phyloP scores from a whole-genome alignment of 371 early-diverging fungal genomes.

The Funneliformis caledonium region DNA sequence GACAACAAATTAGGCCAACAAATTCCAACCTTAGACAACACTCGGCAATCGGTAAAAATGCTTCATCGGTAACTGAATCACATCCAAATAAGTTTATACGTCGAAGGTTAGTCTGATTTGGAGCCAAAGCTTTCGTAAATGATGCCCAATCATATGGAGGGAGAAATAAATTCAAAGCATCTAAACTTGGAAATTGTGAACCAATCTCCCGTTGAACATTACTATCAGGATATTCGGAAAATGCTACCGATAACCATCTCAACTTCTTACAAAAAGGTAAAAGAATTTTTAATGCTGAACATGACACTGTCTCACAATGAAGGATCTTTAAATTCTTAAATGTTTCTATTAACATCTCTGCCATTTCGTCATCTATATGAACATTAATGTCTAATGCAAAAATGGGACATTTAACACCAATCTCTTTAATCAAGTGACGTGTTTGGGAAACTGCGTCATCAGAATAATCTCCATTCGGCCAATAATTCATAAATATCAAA shows the following conservation, averaged over 20 bases:
- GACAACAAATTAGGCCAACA: conserved; percentile 5
- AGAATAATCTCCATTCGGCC: not conserved
- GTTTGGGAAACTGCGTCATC: not conserved
- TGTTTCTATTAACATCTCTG: not conserved
- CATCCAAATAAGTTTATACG: conserved; percentile 11
- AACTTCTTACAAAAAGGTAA: not conserved
- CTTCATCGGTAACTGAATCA: conserved; percentile 4
- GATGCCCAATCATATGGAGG: not conserved
- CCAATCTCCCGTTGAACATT: not conserved
- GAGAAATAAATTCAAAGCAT: not conserved
- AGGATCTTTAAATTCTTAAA: not conserved
- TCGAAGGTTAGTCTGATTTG: conserved; percentile 1
- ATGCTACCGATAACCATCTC: not conserved
- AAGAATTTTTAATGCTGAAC: not conserved
- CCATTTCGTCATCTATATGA: not conserved
- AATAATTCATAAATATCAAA: not conserved
- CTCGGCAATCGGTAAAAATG: not conserved
- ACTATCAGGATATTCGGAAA: not conserved
- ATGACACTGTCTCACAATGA: not conserved
- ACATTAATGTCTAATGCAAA: not conserved
- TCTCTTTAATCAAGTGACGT: not conserved
- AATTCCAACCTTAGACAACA: conserved; percentile 10
- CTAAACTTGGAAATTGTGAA: not conserved
- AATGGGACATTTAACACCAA: conserved; percentile 1
- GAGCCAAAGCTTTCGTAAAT: not conserved